phyloP scores from a whole-genome alignment of 352 stramenopile genomes.

The Phytophthora ohioensis region DNA sequence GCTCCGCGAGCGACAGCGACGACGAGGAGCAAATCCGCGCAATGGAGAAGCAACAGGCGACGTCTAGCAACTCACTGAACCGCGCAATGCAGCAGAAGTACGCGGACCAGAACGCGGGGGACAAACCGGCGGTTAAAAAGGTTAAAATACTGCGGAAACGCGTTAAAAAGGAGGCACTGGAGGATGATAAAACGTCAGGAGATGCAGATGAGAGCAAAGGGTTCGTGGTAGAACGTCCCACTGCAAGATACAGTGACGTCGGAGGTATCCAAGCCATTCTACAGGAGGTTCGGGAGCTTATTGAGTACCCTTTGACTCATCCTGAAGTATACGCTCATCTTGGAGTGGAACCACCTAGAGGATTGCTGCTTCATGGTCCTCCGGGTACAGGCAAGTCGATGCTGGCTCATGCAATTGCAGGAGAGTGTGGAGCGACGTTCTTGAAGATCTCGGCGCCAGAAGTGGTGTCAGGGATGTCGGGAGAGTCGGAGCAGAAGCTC shows the following conservation, averaged over 20 bases:
- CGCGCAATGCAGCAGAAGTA: conserved; percentile 84
- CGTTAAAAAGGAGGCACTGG: conserved; percentile 23
- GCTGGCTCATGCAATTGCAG: conserved; percentile 93
- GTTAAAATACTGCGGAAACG: conserved; percentile 67
- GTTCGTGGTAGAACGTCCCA: conserved; percentile 81
- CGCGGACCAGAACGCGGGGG: conserved; percentile 27
- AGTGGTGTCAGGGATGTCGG: conserved; percentile 96
- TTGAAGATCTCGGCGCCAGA: conserved; percentile 90
- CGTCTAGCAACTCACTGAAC: conserved; percentile 73
- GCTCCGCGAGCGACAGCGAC: conserved; percentile 66
- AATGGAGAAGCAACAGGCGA: conserved; percentile 53
- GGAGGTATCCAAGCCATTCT: conserved; percentile 90
- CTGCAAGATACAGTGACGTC: conserved; percentile 89
- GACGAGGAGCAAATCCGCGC: conserved; percentile 68
- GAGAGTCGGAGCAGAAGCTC: conserved; percentile 89
- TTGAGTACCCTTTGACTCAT: conserved; percentile 95
- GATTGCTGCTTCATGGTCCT: conserved; percentile 93
- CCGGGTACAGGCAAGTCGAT: conserved; percentile 96
- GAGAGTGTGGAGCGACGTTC: conserved; percentile 92
- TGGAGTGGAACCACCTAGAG: conserved; percentile 92
- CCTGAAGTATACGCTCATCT: conserved; percentile 94
- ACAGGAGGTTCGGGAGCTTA: conserved; percentile 93
- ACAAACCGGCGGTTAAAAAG: conserved; percentile 73
- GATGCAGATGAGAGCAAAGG: conserved; percentile 38
- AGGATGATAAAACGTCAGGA: conserved; percentile 1